Evolutionary conservation across 345 rosid species (phyloP).

Genomic region (Ceriops tagal): DNA sequence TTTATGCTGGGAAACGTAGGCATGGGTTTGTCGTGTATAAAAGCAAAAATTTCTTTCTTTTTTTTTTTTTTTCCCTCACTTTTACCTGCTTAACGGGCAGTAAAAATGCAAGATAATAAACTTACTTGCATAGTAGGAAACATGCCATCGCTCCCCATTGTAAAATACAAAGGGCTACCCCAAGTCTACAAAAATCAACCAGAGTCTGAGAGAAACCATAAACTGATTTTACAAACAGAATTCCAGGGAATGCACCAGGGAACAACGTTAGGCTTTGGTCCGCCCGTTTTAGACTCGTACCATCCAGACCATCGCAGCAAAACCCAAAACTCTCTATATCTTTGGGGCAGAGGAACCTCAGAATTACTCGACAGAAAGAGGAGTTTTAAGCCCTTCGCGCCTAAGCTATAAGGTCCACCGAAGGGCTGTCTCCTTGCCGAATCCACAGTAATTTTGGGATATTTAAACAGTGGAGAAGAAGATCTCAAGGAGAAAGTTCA

Average conservation of each 20-base stretch:
- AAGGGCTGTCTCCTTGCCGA: too few species aligned
- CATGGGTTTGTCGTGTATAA: too few species aligned
- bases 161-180: neutral
- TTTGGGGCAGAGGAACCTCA: neutral
- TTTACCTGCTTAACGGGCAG: too few species aligned
- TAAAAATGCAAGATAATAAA: too few species aligned
- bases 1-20: too few species aligned
- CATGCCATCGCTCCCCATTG: neutral
- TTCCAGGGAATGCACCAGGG: neutral
- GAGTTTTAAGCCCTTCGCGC: neutral
- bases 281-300: neutral
- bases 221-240: neutral
- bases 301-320: conserved; percentile 19
- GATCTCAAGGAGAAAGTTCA: neutral
- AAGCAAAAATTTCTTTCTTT: too few species aligned
- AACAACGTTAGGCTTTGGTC: neutral
- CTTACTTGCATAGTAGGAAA: neutral
- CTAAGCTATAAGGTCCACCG: too few species aligned
- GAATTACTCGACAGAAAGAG: neutral
- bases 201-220: neutral
- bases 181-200: neutral
- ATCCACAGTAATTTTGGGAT: neutral
- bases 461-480: neutral
- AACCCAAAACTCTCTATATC: neutral
- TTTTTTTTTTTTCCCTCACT: neutral